Base-by-base conservation (phyloP, 2,329 filamentous ascomycete species). In the Neopestalotiopsis rosae region DNA sequence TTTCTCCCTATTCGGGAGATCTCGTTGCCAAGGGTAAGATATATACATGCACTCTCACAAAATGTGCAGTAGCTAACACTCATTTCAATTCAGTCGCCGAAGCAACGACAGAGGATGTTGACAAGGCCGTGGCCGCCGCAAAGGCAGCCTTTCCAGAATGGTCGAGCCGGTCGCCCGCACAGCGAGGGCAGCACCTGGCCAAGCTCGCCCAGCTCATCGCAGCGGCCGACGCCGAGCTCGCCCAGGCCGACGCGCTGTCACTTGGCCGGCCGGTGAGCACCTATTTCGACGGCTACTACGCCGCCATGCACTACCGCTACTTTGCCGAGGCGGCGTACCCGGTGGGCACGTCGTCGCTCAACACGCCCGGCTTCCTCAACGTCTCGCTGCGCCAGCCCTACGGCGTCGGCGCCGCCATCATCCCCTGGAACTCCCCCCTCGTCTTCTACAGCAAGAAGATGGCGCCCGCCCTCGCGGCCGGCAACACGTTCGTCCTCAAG, bases 341-440 rank as follows among this genome's bases (percentile, higher is more conserved):
- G 32, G 72, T 74, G 17, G 71, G 72, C n/a, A 70, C 69, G 1
- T 72, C 71, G 13, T 71, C 69, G 28, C 69, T 72, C 17, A 72
- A 73, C 63, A 71, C 69, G 24, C 70, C 70, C 6, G 72, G 72
- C 49, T 72, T 71, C 68, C 30, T 73, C n/a, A 72, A 72, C 69
- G 52, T 72, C 4, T 69, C 69, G 17, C 64, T 71, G 20, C 66
- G 68, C 40, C 68, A 71, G 68, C 70, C 70, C 7, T 69, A 68
- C 61, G 70, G 70, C 17, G 70, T 71, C 12, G 67, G 66, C 68
- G 70, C 68, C 34, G 68, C 68, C 59, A 70, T 71, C 66, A 71
- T 71, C 69, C 92, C 92, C 9, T 95, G 92, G 91, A 95, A 95
- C 79, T 94, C 92, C 73, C 93, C 93, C 1, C 84, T 95, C 1